A percentile compares a stretch with the other conserved stretches of the same genome.
Conservation (phyloP, 75 land plant genomes). For the Ceratopteris richardii region DNA sequence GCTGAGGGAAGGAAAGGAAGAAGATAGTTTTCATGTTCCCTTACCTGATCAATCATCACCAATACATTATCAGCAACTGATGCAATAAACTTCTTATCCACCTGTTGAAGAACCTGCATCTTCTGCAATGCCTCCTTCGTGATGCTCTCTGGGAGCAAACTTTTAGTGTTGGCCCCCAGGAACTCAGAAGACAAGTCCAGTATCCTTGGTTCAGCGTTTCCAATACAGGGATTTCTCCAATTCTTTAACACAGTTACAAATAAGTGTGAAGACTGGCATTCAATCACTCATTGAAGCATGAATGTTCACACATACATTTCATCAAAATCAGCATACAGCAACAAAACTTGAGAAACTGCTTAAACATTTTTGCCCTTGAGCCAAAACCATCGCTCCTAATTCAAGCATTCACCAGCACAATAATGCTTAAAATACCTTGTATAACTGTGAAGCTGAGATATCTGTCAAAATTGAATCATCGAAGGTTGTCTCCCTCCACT, state of each 20-base stretch:
- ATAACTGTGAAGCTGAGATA: background rate
- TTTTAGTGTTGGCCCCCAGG: conserved; percentile 37
- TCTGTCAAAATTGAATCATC: background rate
- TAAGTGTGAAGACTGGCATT: background rate
- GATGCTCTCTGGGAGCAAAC: conserved; percentile 67
- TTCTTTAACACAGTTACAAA: conserved; percentile 9
- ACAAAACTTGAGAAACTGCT: background rate
- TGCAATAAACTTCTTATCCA: conserved; percentile 91
- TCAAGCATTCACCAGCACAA: too few relatives aligned
- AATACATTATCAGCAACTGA: conserved; percentile 55
- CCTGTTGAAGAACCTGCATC: conserved; percentile 69
- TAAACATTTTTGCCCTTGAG: too few relatives aligned
- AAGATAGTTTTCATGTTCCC: too few relatives aligned
- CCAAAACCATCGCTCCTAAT: too few relatives aligned
- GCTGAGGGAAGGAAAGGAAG: too few relatives aligned
- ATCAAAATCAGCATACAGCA: background rate
- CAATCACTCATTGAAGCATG: too few relatives aligned
- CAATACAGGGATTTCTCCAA: conserved; percentile 20
- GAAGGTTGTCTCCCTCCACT: background rate
- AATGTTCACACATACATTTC: background rate
- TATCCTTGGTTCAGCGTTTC: conserved; percentile 27
- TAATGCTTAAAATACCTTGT: conserved; percentile 4
- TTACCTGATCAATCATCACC: conserved; percentile 84
- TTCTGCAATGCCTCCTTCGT: conserved; percentile 47
- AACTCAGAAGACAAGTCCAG: conserved; percentile 65